Base-by-base conservation (phyloP, 768 basidiomycete genomes). In the Lactarius psammicola region DNA sequence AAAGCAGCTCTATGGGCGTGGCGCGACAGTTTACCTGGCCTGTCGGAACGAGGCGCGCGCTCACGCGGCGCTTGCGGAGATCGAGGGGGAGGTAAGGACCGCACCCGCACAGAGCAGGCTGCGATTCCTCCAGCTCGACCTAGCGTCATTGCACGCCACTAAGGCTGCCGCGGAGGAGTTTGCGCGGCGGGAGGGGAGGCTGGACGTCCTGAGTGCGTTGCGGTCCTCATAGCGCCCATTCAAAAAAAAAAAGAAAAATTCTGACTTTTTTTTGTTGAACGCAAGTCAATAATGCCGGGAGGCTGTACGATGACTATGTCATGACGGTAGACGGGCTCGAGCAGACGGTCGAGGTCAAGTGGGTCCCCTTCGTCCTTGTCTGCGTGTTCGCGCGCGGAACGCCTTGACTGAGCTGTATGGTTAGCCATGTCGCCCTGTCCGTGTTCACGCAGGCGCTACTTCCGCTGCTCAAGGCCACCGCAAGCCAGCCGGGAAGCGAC, bases 271-370 rank as follows among this genome's bases (percentile, higher is more conserved):
- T 15, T 2, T 54, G 17, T 4, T 44, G n/a, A 10, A 26, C 17
- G 5, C 10, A 26, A 63, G 62, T 63, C 34, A 55, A 63, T 33
- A 44, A 63, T 33, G 62, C 62, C 8, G 62, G 62, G 18, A 34
- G 62, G 20, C 17, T 63, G 15, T 56, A 26, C 20, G 40, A 63
- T 30, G 40, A 42, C 23, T 63, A 46, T 23, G 9, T 56, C 20
- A 2, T 63, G 54, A 56, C 38, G 23, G 6, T 34, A 10, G 55
- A 56, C 13, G 40, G 54, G n/a, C 26, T 63, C 31, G 55, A 56
- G 28, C 34, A 40, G 42, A 36, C 62, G 23, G 30, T 56, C 23
- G n/a, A 53, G 36, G 54, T 44, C 11, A 56, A 44, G 62, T 63
- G 18, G 26, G 55, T 42, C 20, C 44, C 53, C 11, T 36, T 36